Evolutionary conservation across 331 rosid genomes (phyloP).

Genomic region (Quercus phellos): DNA sequence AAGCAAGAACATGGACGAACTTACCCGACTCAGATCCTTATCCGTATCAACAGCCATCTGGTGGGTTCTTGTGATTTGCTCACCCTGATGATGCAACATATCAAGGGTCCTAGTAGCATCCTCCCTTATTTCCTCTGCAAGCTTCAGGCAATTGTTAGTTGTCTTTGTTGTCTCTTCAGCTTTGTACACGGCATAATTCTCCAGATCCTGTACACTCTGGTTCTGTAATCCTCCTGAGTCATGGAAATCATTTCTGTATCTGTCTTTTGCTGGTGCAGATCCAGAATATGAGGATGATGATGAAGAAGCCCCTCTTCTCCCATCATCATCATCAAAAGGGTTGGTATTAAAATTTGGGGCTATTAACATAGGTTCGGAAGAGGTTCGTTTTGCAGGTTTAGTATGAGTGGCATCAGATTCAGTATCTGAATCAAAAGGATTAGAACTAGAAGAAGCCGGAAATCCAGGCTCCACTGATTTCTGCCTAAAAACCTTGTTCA

Average conservation of each 20-base stretch:
- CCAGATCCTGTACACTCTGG: conserved; percentile 74
- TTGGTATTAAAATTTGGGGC: conserved; percentile 44
- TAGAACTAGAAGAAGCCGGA: conserved; percentile 18
- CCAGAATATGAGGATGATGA: conserved; percentile 17
- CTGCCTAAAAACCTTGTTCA: conserved; percentile 35
- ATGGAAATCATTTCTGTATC: conserved; percentile 42
- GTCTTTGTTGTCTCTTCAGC: conserved; percentile 73
- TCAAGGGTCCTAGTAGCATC: conserved; percentile 84
- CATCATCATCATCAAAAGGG: conserved; percentile 36
- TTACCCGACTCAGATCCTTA: conserved; percentile 75
- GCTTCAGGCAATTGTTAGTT: conserved; percentile 67
- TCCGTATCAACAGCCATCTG: conserved; percentile 71
- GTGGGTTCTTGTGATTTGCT: conserved; percentile 84
- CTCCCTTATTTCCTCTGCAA: conserved; percentile 72
- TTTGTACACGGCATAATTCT: conserved; percentile 62
- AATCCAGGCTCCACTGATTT: conserved; percentile 35
- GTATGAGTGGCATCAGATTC: conserved; percentile 27
- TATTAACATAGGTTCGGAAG: conserved; percentile 57
- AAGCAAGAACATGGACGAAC: background rate
- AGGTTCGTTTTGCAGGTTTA: conserved; percentile 48
- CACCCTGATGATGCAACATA: conserved; percentile 91
- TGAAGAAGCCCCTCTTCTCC: conserved; percentile 41
- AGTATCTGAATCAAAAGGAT: conserved; percentile 35
- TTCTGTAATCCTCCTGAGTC: conserved; percentile 71
- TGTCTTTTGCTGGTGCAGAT: conserved; percentile 22